A percentile compares a stretch with the other conserved stretches of the same genome.
These are phyloP conservation scores for Metarhizium humberi DNA, from an alignment of 2,329 filamentous ascomycete genomes.

Conservation along the genomic window DNA sequence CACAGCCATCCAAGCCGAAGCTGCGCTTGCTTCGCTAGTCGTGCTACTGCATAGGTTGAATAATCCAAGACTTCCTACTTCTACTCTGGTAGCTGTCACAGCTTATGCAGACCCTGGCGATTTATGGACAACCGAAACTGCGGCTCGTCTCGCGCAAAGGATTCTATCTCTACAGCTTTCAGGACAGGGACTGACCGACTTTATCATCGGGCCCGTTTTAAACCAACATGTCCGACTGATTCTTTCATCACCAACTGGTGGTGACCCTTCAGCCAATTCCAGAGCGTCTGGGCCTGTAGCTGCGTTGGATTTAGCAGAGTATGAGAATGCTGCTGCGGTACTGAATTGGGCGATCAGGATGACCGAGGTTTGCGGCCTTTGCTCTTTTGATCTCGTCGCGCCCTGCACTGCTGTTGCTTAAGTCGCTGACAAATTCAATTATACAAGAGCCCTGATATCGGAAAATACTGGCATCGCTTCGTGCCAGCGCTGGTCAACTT, in stretches of 20 bases:
- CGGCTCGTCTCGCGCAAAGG: constrained; percentile 18
- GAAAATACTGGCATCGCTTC: constrained; percentile 54
- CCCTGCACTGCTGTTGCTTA: not conserved
- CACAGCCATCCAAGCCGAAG: constrained; percentile 13
- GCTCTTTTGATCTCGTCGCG: not conserved
- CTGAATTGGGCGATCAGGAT: constrained; percentile 7
- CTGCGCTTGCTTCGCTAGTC: constrained; percentile 18
- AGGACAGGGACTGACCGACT: constrained; percentile 13
- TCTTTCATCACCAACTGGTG: not conserved
- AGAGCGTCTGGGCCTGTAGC: not conserved
- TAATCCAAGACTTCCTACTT: constrained; percentile 6
- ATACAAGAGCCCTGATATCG: constrained; percentile 5
- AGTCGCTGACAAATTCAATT: not conserved
- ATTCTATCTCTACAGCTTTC: constrained; percentile 22
- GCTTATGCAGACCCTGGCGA: constrained; percentile 22
- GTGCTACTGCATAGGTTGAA: constrained; percentile 12
- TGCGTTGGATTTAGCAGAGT: not conserved
- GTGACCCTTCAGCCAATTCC: not conserved
- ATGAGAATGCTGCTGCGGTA: not conserved
- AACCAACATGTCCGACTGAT: constrained; percentile 45
- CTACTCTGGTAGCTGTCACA: constrained; percentile 20
- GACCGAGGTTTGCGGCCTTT: constrained; percentile 4
- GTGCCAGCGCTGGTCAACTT: constrained; percentile 62
- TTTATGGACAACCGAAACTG: constrained; percentile 27
- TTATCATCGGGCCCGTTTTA: constrained; percentile 49